These are phyloP conservation scores for Austropuccinia psidii DNA, from an alignment of 1,284 basidiomycete species.

Conservation along the genomic window DNA sequence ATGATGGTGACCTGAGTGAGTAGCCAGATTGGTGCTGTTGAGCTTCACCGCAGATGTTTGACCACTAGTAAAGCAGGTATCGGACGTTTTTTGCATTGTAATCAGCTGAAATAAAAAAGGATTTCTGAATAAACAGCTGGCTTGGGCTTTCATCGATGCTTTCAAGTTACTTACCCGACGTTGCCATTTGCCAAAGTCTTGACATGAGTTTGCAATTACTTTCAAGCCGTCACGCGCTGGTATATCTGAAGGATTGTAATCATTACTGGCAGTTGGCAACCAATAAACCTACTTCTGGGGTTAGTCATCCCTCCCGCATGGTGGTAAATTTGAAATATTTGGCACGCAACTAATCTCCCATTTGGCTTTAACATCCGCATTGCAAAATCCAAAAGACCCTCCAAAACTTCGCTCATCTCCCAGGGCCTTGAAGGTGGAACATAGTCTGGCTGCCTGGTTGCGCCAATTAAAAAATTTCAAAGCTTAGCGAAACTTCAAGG, in stretches of 20 bases:
- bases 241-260: slow-evolving; percentile 78
- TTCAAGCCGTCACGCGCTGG: slow-evolving; percentile 72
- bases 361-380: slow-evolving; percentile 74
- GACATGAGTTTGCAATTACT: slow-evolving; percentile 76
- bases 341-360: slow-evolving; percentile 65
- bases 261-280: slow-evolving; percentile 80
- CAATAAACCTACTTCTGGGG: slow-evolving; percentile 41
- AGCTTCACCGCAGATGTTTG: neutral
- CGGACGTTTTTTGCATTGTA: slow-evolving; percentile 70
- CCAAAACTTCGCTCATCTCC: slow-evolving; percentile 45
- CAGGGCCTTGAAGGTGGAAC: slow-evolving; percentile 45
- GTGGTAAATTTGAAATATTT: neutral
- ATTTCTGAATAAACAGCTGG: neutral
- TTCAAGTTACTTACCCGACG: slow-evolving; percentile 60
- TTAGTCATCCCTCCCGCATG: neutral
- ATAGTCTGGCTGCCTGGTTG: slow-evolving; percentile 47
- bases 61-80: slow-evolving; percentile 52
- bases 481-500: neutral
- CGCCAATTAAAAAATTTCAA: neutral
- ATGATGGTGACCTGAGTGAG: slow-evolving; percentile 7
- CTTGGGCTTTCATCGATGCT: neutral
- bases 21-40: neutral
- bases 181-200: slow-evolving; percentile 94
- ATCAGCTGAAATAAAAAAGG: slow-evolving; percentile 59
- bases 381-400: slow-evolving; percentile 54